A percentile compares a stretch with the other conserved stretches of the same genome.
Conservation (phyloP, 768 basidiomycete genomes). For the Plicaturopsis crispa region DNA sequence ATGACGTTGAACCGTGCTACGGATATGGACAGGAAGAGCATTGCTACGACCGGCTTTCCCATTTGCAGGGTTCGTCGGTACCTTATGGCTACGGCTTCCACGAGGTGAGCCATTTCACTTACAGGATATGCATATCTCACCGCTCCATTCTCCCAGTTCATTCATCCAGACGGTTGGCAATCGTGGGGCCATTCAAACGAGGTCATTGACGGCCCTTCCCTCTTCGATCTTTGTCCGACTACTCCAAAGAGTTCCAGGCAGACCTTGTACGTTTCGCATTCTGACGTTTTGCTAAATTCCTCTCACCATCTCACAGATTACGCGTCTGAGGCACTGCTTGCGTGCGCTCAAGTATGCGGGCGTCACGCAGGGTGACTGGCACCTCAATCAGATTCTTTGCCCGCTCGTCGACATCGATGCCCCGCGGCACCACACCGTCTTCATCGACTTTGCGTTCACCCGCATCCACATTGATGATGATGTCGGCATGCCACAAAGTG, state of each 20-base stretch:
- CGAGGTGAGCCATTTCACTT: too few relatives aligned
- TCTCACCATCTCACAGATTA: neutral
- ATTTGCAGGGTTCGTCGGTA: constrained; percentile 1
- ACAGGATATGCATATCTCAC: too few relatives aligned
- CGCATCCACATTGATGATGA: neutral
- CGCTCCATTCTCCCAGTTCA: too few relatives aligned
- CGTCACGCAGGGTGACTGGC: constrained; percentile 1
- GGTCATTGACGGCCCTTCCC: too few relatives aligned
- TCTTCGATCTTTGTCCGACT: too few relatives aligned
- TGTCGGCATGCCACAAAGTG: too few relatives aligned
- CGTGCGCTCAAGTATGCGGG: constrained; percentile 1
- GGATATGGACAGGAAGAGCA: constrained; percentile 2
- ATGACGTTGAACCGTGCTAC: neutral
- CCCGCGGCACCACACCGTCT: too few relatives aligned
- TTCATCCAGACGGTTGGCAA: too few relatives aligned
- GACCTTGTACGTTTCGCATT: too few relatives aligned
- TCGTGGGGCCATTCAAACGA: too few relatives aligned
- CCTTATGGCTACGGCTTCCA: constrained; percentile 4
- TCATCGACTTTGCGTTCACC: constrained; percentile 5
- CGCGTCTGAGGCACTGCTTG: neutral
- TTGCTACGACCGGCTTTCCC: neutral
- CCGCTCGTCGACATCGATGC: too few relatives aligned
- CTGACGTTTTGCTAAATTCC: neutral
- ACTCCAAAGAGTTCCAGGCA: too few relatives aligned
- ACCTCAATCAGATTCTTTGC: neutral